Conservation (phyloP, 164 flowering plant genomes). For the Berberis thunbergii region DNA sequence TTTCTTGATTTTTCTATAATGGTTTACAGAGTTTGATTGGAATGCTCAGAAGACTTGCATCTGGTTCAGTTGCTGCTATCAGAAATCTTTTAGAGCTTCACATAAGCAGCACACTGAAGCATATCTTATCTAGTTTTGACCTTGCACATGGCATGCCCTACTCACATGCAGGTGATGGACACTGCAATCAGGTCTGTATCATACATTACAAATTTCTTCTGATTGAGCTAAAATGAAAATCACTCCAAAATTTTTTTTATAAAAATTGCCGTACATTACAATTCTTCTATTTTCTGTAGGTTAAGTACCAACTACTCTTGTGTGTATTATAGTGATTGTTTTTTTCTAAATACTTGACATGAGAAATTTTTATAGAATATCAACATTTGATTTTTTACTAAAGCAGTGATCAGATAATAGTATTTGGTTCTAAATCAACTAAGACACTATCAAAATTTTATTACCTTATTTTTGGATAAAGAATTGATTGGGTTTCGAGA, state of each 20-base stretch:
- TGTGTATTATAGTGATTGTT: too few relatives aligned
- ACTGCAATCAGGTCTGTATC: slow-evolving; percentile 47
- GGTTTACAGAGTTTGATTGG: slow-evolving; percentile 66
- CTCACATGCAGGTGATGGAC: slow-evolving; percentile 31
- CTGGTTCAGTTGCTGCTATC: slow-evolving; percentile 60
- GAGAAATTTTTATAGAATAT: too few relatives aligned
- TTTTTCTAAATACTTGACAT: too few relatives aligned
- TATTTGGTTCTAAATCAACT: too few relatives aligned
- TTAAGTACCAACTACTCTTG: too few relatives aligned
- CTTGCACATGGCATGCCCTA: slow-evolving; percentile 41
- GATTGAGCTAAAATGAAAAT: background rate
- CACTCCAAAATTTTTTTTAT: background rate
- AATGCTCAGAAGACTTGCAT: slow-evolving; percentile 61
- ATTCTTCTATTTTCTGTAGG: too few relatives aligned
- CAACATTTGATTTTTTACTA: too few relatives aligned
- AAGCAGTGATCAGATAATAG: too few relatives aligned
- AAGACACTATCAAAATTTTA: too few relatives aligned
- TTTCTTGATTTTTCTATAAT: slow-evolving; percentile 6
- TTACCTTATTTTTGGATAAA: too few relatives aligned
- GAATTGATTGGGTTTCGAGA: too few relatives aligned
- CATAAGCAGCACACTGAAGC: slow-evolving; percentile 52
- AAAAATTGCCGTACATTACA: too few relatives aligned
- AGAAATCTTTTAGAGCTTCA: slow-evolving; percentile 67
- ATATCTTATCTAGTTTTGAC: slow-evolving; percentile 43
- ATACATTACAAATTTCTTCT: background rate